Base-by-base conservation (phyloP, 129 eudicot species). In the carrot (Daucus carota) region DNA sequence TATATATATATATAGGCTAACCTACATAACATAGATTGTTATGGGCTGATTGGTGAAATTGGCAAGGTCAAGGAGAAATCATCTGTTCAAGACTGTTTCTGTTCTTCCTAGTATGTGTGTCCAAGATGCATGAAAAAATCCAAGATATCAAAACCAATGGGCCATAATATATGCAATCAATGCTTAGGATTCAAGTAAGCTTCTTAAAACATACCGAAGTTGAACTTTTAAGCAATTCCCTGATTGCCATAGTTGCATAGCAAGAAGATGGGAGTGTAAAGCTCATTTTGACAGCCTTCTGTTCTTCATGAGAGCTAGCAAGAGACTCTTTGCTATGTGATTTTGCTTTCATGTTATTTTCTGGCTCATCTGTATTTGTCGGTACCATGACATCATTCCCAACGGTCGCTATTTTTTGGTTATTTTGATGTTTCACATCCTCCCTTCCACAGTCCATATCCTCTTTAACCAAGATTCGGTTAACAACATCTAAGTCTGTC, bases 161-260 rank as follows among this genome's bases (percentile, higher is more conserved):
- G 14, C 6, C 15, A 22, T 28, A 0, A 31, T 20, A 34, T 41
- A 28, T 14, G 60, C 68, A 46, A 54, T 54, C 1, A 18, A 46
- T 43, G 26, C 33, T 47, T 74, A 36, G 12, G 10, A 36, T 46
- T 34, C 44, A 79, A 14, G 70, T 44, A 33, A 22, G 40, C 18
- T 48, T 60, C 28, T 47, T 73, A 41, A 73, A 28, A 84, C 97
- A 42, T 88, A 93, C 98, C 65, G 98, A 90, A 48, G 98, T 90
- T 47, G 98, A 93, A 43, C 95, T 88, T 82, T 93, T 93, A 65
- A 93, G 92, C 80, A 93, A 90, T 88, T 93, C 98, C 88, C 98
- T 81, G 45, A 93, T 87, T 28, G 98, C 98, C 98, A 93, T 93
- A 43, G 98, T 93, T 77, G 98, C 98, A 84, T 93, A 93, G 81